These are phyloP conservation scores for Termitomyces sp. DNA, from an alignment of 768 basidiomycete genomes.

Conservation along the genomic window DNA sequence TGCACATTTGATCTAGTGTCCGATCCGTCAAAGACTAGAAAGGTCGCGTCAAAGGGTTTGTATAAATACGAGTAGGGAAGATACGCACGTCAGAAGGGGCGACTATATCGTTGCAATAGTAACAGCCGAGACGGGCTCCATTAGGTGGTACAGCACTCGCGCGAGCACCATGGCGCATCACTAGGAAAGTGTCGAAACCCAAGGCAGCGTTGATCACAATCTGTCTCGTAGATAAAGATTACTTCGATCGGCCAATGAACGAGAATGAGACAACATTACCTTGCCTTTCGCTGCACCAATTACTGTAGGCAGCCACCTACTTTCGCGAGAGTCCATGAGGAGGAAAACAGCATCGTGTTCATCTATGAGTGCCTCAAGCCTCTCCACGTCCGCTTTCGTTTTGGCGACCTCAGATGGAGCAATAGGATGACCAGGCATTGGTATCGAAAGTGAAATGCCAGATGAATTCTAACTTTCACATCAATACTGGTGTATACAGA, in stretches of 20 bases:
- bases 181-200: constrained; percentile 94
- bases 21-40: constrained; percentile 61
- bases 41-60: background rate
- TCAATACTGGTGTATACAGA: background rate
- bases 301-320: constrained; percentile 93
- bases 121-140: constrained; percentile 71
- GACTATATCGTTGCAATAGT: constrained; percentile 98
- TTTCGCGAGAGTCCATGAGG: constrained; percentile 98
- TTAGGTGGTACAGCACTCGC: constrained; percentile 30
- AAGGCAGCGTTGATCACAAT: constrained; percentile 93
- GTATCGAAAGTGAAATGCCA: constrained; percentile 78
- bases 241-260: background rate
- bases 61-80: constrained; percentile 1
- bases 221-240: constrained; percentile 33
- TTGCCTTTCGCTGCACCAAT: constrained; percentile 83
- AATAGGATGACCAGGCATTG: constrained; percentile 98
- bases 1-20: constrained; percentile 98
- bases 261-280: constrained; percentile 37
- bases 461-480: constrained; percentile 63
- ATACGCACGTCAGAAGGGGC: constrained; percentile 83
- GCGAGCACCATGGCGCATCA: constrained; percentile 92
- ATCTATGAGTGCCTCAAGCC: constrained; percentile 76
- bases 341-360: constrained; percentile 89
- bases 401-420: constrained; percentile 49
- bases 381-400: constrained; percentile 63